A percentile compares a stretch with the other conserved stretches of the same genome.
phyloP scores from a whole-genome alignment of 805 yeast species.

The Cephaloascus fragrans region DNA sequence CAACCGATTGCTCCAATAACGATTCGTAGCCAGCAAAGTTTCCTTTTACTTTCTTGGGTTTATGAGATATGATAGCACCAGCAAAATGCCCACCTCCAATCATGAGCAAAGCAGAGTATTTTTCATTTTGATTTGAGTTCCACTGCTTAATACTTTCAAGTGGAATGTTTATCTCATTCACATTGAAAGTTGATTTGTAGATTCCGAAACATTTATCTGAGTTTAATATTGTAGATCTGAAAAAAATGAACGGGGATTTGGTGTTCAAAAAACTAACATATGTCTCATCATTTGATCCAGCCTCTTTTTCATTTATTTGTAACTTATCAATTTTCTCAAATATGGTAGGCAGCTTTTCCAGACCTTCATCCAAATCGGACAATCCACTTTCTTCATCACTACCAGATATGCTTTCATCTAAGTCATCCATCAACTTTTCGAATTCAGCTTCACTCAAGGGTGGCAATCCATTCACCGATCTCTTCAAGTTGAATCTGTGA shows the following conservation, averaged over 20 bases:
- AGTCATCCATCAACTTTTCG: slow-evolving; percentile 39
- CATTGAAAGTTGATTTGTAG: slow-evolving; percentile 53
- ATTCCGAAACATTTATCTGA: slow-evolving; percentile 46
- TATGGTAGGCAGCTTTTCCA: slow-evolving; percentile 12
- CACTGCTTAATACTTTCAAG: slow-evolving; percentile 31
- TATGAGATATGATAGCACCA: slow-evolving; percentile 82
- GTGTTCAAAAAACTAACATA: slow-evolving; percentile 50
- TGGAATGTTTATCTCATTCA: slow-evolving; percentile 36
- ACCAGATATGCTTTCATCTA: slow-evolving; percentile 54
- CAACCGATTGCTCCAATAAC: slow-evolving; percentile 53
- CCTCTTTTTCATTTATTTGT: slow-evolving; percentile 5
- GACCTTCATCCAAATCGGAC: slow-evolving; percentile 17
- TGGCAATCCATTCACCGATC: slow-evolving; percentile 33
- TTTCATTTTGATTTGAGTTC: slow-evolving; percentile 13
- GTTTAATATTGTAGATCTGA: slow-evolving; percentile 38
- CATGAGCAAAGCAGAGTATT: slow-evolving; percentile 76
- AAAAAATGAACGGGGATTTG: slow-evolving; percentile 58
- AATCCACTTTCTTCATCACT: too few species aligned
- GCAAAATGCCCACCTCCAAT: slow-evolving; percentile 98
- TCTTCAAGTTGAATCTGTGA: slow-evolving; percentile 50
- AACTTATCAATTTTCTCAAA: slow-evolving; percentile 14
- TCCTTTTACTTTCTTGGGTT: slow-evolving; percentile 45
- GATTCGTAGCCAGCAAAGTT: slow-evolving; percentile 39
- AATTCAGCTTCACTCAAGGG: slow-evolving; percentile 49
- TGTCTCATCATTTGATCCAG: slow-evolving; percentile 19